Conservation (phyloP, 1,284 basidiomycete species). For the Meripilus lineatus region DNA sequence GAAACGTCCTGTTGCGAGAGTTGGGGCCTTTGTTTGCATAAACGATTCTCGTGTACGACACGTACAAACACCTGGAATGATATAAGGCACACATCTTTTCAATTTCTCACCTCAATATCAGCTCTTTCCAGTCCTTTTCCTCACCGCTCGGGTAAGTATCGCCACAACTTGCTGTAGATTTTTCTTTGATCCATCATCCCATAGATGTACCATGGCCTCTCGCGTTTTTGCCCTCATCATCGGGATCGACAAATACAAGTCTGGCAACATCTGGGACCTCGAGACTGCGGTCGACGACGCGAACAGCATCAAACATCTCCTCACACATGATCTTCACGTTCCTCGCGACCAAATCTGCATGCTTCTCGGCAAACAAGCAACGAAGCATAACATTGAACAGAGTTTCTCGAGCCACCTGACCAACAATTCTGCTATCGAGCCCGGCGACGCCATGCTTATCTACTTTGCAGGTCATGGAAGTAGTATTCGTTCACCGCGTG, state of each 20-base stretch:
- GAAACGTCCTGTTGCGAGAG: too few species aligned
- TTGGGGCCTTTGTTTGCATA: too few species aligned
- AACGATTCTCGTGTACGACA: too few species aligned
- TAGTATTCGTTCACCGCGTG: slow-evolving; percentile 44
- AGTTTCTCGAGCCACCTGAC: slow-evolving; percentile 53
- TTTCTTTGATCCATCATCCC: too few species aligned
- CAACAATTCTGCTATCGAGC: slow-evolving; percentile 51
- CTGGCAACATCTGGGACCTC: slow-evolving; percentile 58
- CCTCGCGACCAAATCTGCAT: slow-evolving; percentile 52
- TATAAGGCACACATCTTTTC: too few species aligned
- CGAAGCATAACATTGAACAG: slow-evolving; percentile 54
- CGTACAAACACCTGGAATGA: too few species aligned
- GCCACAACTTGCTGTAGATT: too few species aligned
- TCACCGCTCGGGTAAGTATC: too few species aligned
- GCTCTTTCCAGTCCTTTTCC: too few species aligned
- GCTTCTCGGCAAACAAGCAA: slow-evolving; percentile 52
- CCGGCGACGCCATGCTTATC: slow-evolving; percentile 57
- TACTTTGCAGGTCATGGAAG: slow-evolving; percentile 70
- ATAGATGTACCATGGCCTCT: too few species aligned
- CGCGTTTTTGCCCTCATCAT: slow-evolving; percentile 58
- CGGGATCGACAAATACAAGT: slow-evolving; percentile 62
- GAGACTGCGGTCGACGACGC: slow-evolving; percentile 60
- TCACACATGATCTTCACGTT: slow-evolving; percentile 48
- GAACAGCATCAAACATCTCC: slow-evolving; percentile 48
- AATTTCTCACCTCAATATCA: too few species aligned